phyloP scores from a whole-genome alignment of 129 eudicot species.

The Apium graveolens region DNA sequence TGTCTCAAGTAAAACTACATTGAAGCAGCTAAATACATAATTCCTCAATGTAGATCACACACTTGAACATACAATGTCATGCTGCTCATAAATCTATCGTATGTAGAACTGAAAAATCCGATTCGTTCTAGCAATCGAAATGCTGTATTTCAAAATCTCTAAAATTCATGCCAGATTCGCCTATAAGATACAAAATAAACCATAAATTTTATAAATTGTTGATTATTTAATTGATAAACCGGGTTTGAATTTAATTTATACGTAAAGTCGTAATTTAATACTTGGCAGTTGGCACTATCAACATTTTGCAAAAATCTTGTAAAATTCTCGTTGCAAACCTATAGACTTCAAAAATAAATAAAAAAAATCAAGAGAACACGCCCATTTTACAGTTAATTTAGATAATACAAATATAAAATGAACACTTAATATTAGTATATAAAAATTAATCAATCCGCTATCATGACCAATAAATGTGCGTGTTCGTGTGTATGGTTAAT shows the following conservation, averaged over 20 bases:
- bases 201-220: not conserved
- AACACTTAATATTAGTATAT: too few relatives aligned
- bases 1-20: too few relatives aligned
- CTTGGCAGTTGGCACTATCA: not conserved
- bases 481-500: not conserved
- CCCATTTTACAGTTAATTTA: too few relatives aligned
- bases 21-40: not conserved
- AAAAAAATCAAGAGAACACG: too few relatives aligned
- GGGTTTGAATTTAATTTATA: too few relatives aligned
- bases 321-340: too few relatives aligned
- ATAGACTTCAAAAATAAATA: not conserved
- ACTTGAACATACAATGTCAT: not conserved
- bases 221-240: not conserved
- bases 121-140: too few relatives aligned
- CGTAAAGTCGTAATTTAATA: not conserved
- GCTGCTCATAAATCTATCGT: not conserved
- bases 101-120: too few relatives aligned
- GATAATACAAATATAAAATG: too few relatives aligned
- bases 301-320: not conserved
- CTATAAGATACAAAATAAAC: not conserved
- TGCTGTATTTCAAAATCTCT: too few relatives aligned
- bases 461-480: not conserved
- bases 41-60: not conserved
- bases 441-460: not conserved
- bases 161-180: not conserved